Percentiles rank a stretch among this genome's conserved stretches.
Evolutionary conservation across 1,139 yeast species (phyloP).

Genomic region (Geotrichum klebahnii): DNA sequence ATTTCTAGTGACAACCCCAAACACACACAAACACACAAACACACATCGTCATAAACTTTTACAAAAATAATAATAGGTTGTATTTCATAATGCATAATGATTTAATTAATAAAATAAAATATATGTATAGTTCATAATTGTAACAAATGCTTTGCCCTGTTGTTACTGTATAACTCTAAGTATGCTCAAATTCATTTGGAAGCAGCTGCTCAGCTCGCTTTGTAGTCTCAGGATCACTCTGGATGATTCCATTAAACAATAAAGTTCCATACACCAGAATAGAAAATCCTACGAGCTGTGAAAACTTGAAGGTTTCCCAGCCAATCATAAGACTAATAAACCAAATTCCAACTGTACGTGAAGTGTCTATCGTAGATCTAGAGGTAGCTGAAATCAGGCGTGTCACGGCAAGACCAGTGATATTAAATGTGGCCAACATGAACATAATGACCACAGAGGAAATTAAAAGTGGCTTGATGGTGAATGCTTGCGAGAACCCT

Average conservation of each 20-base stretch:
- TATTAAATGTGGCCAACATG: constrained; percentile 69
- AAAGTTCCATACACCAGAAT: constrained; percentile 69
- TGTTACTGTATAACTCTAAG: constrained; percentile 3
- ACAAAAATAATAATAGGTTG: no score
- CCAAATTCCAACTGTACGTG: constrained; percentile 76
- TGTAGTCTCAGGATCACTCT: constrained; percentile 18
- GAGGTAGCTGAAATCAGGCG: constrained; percentile 67
- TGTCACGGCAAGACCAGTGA: constrained; percentile 69
- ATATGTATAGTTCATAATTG: no score
- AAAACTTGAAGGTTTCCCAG: constrained; percentile 64
- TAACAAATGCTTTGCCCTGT: background rate
- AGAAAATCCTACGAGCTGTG: constrained; percentile 66
- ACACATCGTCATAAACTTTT: no score
- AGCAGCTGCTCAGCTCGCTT: constrained; percentile 22
- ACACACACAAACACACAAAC: no score
- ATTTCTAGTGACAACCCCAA: no score
- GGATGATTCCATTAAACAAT: constrained; percentile 65
- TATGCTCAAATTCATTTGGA: constrained; percentile 29
- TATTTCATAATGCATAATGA: no score
- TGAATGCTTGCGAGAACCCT: constrained; percentile 50
- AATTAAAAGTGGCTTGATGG: constrained; percentile 42
- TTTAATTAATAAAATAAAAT: no score
- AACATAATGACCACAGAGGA: constrained; percentile 65
- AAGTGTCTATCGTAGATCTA: constrained; percentile 74
- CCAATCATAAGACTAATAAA: constrained; percentile 62